These are phyloP conservation scores for Cladosporium sp. DNA, from an alignment of 2,329 filamentous ascomycete species.

Conservation along the genomic window DNA sequence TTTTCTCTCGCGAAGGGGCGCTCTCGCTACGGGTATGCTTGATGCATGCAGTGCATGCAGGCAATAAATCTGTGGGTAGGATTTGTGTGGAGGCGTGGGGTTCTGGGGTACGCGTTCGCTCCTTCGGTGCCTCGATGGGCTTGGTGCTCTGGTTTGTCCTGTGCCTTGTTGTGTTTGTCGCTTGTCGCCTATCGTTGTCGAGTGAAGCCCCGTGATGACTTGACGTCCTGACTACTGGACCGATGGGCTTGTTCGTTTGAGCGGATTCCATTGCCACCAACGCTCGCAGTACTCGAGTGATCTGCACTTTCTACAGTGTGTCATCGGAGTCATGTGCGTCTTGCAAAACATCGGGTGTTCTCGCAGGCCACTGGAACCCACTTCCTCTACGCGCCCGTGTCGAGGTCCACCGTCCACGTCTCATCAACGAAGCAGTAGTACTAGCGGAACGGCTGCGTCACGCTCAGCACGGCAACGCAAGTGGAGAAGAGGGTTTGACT, in stretches of 20 bases:
- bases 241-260: not conserved
- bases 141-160: not conserved
- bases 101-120: not conserved
- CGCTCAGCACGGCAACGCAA: not conserved
- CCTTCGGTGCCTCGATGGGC: not conserved
- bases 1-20: too few relatives aligned
- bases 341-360: not conserved
- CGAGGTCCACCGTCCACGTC: not conserved
- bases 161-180: not conserved
- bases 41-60: not conserved
- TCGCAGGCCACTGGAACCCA: not conserved
- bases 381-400: not conserved
- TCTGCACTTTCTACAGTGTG: not conserved
- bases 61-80: not conserved
- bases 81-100: constrained; percentile 1
- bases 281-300: not conserved
- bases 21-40: not conserved
- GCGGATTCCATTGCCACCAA: not conserved
- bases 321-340: not conserved
- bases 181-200: not conserved
- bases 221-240: not conserved
- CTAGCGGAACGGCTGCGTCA: constrained; percentile 8
- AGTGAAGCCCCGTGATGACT: too few relatives aligned
- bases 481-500: not conserved
- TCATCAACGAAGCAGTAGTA: not conserved